These are phyloP conservation scores for Podila epicladia DNA, from an alignment of 192 early-diverging fungal genomes.

Conservation along the genomic window DNA sequence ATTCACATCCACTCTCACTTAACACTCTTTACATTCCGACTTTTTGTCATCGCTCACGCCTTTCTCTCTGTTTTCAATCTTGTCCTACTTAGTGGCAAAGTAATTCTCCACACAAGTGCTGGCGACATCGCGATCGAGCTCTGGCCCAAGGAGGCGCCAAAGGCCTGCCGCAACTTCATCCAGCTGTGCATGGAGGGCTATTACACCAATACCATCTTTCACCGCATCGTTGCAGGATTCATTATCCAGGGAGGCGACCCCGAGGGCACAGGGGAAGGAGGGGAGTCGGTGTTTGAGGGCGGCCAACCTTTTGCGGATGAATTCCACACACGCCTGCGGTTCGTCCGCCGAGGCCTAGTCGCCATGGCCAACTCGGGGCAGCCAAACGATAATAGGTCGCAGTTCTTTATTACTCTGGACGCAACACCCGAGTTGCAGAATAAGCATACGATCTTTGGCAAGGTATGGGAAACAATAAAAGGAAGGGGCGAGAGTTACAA, in stretches of 20 bases:
- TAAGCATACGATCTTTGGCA: conserved; percentile 95
- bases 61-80: background rate
- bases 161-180: conserved; percentile 94
- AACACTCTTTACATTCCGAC: background rate
- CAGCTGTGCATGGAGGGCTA: conserved; percentile 93
- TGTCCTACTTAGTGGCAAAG: conserved; percentile 62
- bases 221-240: conserved; percentile 89
- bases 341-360: conserved; percentile 85
- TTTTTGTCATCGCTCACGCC: background rate
- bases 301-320: conserved; percentile 89
- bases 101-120: conserved; percentile 84
- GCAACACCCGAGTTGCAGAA: conserved; percentile 84
- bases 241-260: conserved; percentile 97
- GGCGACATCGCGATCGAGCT: conserved; percentile 94
- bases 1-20: background rate
- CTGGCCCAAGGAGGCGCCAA: conserved; percentile 94
- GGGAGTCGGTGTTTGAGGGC: conserved; percentile 80
- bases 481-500: background rate
- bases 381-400: conserved; percentile 82
- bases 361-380: conserved; percentile 89
- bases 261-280: conserved; percentile 86
- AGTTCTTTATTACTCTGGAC: conserved; percentile 96
- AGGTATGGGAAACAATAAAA: conserved; percentile 53
- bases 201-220: conserved; percentile 90
- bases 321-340: conserved; percentile 92